Conservation (phyloP, 192 early-diverging fungal species). For the Coemansia sp. region DNA sequence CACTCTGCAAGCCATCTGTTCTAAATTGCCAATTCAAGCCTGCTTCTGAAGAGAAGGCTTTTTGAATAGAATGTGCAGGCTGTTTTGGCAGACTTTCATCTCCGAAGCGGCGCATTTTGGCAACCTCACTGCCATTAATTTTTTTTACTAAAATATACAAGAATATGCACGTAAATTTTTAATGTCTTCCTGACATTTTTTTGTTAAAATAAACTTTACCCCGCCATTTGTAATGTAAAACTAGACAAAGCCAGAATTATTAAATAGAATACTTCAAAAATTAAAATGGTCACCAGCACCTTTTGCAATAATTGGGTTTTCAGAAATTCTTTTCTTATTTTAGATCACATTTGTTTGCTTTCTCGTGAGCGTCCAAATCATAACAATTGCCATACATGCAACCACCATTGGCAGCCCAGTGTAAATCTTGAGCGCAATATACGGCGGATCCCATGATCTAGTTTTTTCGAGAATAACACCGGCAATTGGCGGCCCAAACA, state of each 20-base stretch:
- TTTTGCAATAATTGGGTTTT: background rate
- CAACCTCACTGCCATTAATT: too few species aligned
- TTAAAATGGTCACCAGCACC: background rate
- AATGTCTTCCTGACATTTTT: too few species aligned
- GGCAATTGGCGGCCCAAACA: conserved; percentile 51
- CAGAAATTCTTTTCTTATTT: background rate
- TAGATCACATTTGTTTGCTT: conserved; percentile 6
- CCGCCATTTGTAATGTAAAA: background rate
- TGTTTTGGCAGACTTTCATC: too few species aligned
- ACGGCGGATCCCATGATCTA: conserved; percentile 48
- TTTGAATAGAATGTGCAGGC: too few species aligned
- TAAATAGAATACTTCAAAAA: background rate
- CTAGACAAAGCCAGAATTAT: background rate
- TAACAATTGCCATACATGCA: conserved; percentile 40
- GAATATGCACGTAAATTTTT: too few species aligned
- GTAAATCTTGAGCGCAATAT: conserved; percentile 50
- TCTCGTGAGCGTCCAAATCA: conserved; percentile 26
- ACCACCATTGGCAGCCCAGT: conserved; percentile 43
- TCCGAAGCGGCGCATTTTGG: too few species aligned
- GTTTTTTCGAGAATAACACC: conserved; percentile 49
- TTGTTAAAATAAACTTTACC: background rate
- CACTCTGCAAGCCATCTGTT: conserved; percentile 7
- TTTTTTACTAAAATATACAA: too few species aligned
- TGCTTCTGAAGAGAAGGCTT: background rate
- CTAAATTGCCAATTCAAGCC: background rate